Base-by-base conservation (phyloP, 345 rosid species). In the Geranium rotundifolium region DNA sequence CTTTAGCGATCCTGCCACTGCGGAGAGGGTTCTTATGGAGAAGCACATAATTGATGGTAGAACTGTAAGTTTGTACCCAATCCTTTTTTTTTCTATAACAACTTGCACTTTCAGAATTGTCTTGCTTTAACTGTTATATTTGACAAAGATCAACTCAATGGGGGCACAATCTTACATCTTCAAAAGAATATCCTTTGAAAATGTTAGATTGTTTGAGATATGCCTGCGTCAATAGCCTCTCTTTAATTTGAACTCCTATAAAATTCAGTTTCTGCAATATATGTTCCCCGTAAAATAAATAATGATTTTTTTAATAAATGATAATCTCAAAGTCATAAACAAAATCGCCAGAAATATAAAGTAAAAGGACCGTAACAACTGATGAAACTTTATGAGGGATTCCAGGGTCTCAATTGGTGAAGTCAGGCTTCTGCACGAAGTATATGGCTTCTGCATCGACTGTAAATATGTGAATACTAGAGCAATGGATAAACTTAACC, bases 21-120 rank as follows among this genome's bases (percentile, higher is more conserved):
- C 96, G 19, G 95, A 87, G 74, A 75, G 87, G 73, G 89, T 91
- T 57, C 86, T 85, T 10, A 71, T 73, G 86, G 81, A 85, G 66
- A 85, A 83, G 63, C 96, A 89, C 67, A 65, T 83, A 52, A 85
- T 89, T 60, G 95, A 89, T 75, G 95, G 96, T 69, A 86, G 88
- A 85, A 72, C 74, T 72, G 98, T 91, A 75, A 84, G 73, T 37
- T 58, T 46, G 16, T 12, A 9, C 14, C 13, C 50, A 1, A 41
- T 41, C 12, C 1, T 41, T 41, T 1, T 41, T 41, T 41, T 41
- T 41, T 41, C 50, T 41, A 9, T 9, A 41, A 12, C 50, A 41
- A 5, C 14, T 41, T 5, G 14, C 50, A 41, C 10, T 5, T 31
- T 31, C 37, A 2, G 37, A 31, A 2, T 31, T 3, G 37, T 31